Base-by-base conservation (phyloP, 2,329 filamentous ascomycete genomes). In the Botrytis paeoniae region DNA sequence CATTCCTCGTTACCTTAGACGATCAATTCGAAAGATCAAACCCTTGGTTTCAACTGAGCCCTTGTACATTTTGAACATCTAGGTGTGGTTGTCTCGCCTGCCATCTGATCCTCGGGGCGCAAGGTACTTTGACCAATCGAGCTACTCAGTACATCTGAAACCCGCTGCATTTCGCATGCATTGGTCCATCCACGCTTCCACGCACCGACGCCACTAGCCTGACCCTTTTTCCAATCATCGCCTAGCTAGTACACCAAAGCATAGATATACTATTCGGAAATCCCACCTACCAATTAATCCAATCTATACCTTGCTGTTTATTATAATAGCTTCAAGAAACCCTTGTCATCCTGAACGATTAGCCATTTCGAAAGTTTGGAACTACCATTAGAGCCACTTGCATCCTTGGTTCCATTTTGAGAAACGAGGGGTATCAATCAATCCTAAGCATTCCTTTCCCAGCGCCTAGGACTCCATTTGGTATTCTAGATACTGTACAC, bases 361-460 rank as follows among this genome's bases (percentile, higher is more conserved):
- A 65, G 41, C 59, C 60, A 63, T 51, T 63, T 69, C 25, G 51
- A 54, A 57, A 9, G 51, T 29, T 57, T 29, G n/a, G 51, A 57
- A 57, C n/a, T 22, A 45, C 39, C 60, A 41, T 62, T 62, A 29
- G 54, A 72, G 70, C 70, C 70, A 72, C 45, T 59, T 59, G 70
- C 70, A 72, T 72, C 70, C 70, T 72, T 70, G 45, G 45, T 68
- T 68, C 70, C 70, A 29, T 72, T 68, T 68, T n/a, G 48, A 72
- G 70, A 72, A 57, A 32, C 62, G 70, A 72, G 70, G 63, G 70
- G 62, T 45, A 71, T 51, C 61, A 59, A 66, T 71, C 70, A 59
- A 66, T 71, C 61, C 61, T 61, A 71, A 71, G 70, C 70, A 72
- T 72, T 69, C 70, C 70, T 72, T 72, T 72, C 35, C 62, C 70